Percentiles rank a stretch among this genome's conserved stretches.
phyloP scores from a whole-genome alignment of 169 alveolate genomes.

The Plasmodium inui region DNA sequence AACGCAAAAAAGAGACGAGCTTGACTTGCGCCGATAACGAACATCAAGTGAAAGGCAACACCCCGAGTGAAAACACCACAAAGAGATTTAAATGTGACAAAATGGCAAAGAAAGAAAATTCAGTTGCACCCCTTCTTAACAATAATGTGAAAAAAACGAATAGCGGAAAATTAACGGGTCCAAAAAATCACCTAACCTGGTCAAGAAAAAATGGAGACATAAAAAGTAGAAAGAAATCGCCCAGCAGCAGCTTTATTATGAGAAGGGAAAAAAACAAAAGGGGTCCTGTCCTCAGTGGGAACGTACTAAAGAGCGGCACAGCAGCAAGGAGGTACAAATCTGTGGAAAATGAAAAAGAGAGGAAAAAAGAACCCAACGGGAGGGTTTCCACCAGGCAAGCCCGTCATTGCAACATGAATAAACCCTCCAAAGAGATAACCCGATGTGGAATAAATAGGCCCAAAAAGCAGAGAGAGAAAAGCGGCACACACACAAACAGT shows the following conservation, averaged over 20 bases:
- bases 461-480: not conserved
- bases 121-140: not conserved
- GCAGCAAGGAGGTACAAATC: not conserved
- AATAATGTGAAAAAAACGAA: not conserved
- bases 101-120: not conserved
- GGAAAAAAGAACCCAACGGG: not conserved
- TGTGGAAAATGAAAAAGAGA: not conserved
- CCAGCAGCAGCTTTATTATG: not conserved
- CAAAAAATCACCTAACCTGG: not conserved
- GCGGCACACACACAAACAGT: not conserved
- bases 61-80: not conserved
- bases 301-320: not conserved
- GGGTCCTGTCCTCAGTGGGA: not conserved
- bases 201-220: conserved; percentile 23
- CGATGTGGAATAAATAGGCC: not conserved
- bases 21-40: not conserved
- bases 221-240: not conserved
- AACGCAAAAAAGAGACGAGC: conserved; percentile 7
- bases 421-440: not conserved
- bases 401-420: not conserved
- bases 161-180: not conserved
- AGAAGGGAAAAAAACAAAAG: not conserved
- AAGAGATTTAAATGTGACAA: conserved; percentile 4
- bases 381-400: not conserved
- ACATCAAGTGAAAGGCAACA: not conserved